A percentile compares a stretch with the other conserved stretches of the same genome.
Evolutionary conservation across 306 rosid species (phyloP).

Genomic region (Sphenostylis stenocarpa): DNA sequence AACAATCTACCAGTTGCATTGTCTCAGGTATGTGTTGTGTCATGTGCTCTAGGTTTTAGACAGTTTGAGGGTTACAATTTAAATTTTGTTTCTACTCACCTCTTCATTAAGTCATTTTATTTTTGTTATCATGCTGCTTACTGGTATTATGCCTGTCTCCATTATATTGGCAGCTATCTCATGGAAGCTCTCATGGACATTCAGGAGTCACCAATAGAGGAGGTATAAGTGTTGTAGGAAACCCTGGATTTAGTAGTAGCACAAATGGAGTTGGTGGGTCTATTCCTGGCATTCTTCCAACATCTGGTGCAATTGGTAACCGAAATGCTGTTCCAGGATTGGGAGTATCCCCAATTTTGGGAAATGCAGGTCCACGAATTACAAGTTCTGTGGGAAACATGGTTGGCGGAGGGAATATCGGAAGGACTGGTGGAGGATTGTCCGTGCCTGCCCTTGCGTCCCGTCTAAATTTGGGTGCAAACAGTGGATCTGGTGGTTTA

Average conservation of each 20-base stretch:
- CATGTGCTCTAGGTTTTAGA: background rate
- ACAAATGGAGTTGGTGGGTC: slow-evolving; percentile 98
- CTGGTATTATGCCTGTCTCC: background rate
- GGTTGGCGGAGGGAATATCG: slow-evolving; percentile 89
- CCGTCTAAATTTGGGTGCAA: slow-evolving; percentile 72
- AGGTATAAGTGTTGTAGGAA: slow-evolving; percentile 94
- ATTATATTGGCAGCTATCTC: slow-evolving; percentile 72
- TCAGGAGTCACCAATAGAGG: slow-evolving; percentile 94
- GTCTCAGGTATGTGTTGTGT: slow-evolving; percentile 69
- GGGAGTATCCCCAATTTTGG: slow-evolving; percentile 95
- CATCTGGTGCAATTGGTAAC: slow-evolving; percentile 95
- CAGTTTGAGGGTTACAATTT: slow-evolving; percentile 8
- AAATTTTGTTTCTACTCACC: background rate
- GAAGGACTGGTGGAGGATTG: slow-evolving; percentile 87
- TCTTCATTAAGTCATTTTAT: slow-evolving; percentile 17
- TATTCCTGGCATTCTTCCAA: slow-evolving; percentile 95
- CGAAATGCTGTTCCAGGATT: slow-evolving; percentile 94
- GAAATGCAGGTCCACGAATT: slow-evolving; percentile 82
- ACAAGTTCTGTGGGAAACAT: slow-evolving; percentile 94
- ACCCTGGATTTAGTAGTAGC: slow-evolving; percentile 94
- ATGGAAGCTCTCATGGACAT: slow-evolving; percentile 84
- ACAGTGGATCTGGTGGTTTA: slow-evolving; percentile 85
- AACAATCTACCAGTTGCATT: slow-evolving; percentile 85
- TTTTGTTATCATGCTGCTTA: slow-evolving; percentile 2
- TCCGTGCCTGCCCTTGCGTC: slow-evolving; percentile 90